Conservation (phyloP, 495 filamentous ascomycete genomes). For the Hypoxylon intermedium region DNA sequence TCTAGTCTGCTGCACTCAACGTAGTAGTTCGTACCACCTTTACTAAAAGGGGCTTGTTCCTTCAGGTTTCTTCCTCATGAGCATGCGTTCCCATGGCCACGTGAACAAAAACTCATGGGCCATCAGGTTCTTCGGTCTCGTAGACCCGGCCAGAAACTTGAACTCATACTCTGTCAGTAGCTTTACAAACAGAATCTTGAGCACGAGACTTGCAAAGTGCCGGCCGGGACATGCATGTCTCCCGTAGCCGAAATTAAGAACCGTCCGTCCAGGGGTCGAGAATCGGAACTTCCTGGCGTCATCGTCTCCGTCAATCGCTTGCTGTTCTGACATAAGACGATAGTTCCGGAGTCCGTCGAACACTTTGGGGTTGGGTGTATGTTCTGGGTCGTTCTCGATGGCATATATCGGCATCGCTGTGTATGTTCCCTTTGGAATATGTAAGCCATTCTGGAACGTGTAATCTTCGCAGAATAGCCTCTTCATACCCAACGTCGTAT, state of each 20-base stretch:
- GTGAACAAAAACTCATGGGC: slow-evolving; percentile 17
- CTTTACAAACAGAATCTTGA: slow-evolving; percentile 40
- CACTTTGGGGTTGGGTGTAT: slow-evolving; percentile 11
- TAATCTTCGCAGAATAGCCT: slow-evolving; percentile 3
- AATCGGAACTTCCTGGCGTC: slow-evolving; percentile 11
- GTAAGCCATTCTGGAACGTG: slow-evolving; percentile 18
- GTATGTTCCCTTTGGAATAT: slow-evolving; percentile 25
- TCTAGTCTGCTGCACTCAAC: no score
- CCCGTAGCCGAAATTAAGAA: slow-evolving; percentile 39
- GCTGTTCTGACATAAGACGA: not conserved
- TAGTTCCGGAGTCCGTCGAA: slow-evolving; percentile 39
- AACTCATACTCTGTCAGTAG: slow-evolving; percentile 30
- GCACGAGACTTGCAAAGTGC: slow-evolving; percentile 25
- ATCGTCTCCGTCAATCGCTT: not conserved
- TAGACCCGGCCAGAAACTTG: slow-evolving; percentile 16
- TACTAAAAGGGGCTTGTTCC: not conserved
- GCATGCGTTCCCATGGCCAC: not conserved
- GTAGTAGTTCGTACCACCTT: no score
- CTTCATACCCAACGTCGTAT: slow-evolving; percentile 11
- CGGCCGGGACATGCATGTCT: slow-evolving; percentile 36
- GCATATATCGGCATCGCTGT: slow-evolving; percentile 8
- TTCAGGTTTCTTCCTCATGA: not conserved
- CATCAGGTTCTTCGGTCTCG: slow-evolving; percentile 10
- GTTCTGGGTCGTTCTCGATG: slow-evolving; percentile 33
- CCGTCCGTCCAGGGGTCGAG: not conserved